These are phyloP conservation scores for Hyparrhenia diplandra DNA, from an alignment of 176 grass and related monocot species.

Conservation along the genomic window DNA sequence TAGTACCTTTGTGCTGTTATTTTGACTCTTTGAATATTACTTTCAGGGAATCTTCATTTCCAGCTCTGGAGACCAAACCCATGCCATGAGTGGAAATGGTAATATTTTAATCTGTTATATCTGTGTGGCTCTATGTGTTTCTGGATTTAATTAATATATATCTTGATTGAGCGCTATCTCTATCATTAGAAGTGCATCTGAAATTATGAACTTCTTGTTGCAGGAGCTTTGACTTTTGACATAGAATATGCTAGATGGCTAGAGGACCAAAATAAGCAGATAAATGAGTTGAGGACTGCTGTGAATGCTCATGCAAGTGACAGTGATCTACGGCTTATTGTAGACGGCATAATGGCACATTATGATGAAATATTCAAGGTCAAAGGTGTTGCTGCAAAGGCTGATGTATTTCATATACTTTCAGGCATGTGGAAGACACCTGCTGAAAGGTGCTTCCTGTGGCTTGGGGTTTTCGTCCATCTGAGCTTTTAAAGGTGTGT, in stretches of 20 bases:
- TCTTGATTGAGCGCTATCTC: not conserved
- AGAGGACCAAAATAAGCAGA: slow-evolving; percentile 59
- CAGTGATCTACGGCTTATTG: slow-evolving; percentile 47
- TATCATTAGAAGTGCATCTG: slow-evolving; percentile 5
- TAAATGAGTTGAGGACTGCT: slow-evolving; percentile 56
- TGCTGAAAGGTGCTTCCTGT: slow-evolving; percentile 57
- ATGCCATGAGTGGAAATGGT: slow-evolving; percentile 65
- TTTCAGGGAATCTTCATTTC: slow-evolving; percentile 76
- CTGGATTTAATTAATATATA: slow-evolving; percentile 1
- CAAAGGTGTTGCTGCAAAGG: slow-evolving; percentile 51
- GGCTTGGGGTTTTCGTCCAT: slow-evolving; percentile 64
- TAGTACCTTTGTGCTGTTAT: not conserved
- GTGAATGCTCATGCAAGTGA: slow-evolving; percentile 68
- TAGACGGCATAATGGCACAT: slow-evolving; percentile 58
- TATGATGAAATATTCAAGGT: slow-evolving; percentile 56
- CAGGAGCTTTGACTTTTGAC: slow-evolving; percentile 53
- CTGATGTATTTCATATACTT: slow-evolving; percentile 64
- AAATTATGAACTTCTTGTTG: slow-evolving; percentile 22
- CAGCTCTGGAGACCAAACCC: slow-evolving; percentile 67
- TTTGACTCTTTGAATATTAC: slow-evolving; percentile 9
- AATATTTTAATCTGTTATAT: not conserved
- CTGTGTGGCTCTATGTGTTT: not conserved
- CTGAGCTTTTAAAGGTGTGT: slow-evolving; percentile 49
- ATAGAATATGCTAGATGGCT: slow-evolving; percentile 55
- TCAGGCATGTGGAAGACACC: slow-evolving; percentile 69